phyloP scores from a whole-genome alignment of 257 asterid genomes.

The Plantago major region DNA sequence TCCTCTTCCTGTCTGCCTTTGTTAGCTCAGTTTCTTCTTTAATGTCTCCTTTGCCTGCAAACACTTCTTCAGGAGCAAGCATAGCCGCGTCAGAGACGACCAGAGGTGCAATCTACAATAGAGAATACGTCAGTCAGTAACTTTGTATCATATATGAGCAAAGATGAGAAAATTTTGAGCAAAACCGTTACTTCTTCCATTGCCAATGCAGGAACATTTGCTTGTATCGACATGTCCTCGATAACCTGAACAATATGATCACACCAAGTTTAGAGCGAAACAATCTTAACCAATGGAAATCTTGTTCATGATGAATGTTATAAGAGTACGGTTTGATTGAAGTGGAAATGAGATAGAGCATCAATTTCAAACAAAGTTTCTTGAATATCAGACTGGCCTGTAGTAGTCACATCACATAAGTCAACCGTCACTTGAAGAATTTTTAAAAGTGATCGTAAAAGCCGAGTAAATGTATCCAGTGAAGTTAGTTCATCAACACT shows the following conservation, averaged over 20 bases:
- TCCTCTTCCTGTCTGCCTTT: conserved; percentile 77
- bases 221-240: conserved; percentile 90
- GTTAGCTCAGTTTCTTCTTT: conserved; percentile 91
- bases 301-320: conserved; percentile 1
- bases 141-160: not conserved
- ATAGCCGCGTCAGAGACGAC: conserved; percentile 97
- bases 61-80: conserved; percentile 99
- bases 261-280: conserved; percentile 14
- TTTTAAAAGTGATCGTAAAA: not conserved
- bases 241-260: conserved; percentile 49
- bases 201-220: conserved; percentile 92
- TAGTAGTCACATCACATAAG: conserved; percentile 9
- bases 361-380: conserved; percentile 86
- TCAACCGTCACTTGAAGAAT: conserved; percentile 3
- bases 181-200: conserved; percentile 82
- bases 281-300: conserved; percentile 5
- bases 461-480: not conserved
- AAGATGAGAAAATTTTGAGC: not conserved
- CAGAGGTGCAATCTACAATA: conserved; percentile 76
- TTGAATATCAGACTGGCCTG: conserved; percentile 80
- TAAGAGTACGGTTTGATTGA: conserved; percentile 73
- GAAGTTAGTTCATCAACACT: not conserved
- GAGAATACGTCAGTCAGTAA: conserved; percentile 9
- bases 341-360: conserved; percentile 96
- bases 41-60: conserved; percentile 81